Evolutionary conservation across 2,329 filamentous ascomycete genomes (phyloP).

Genomic region (Aureobasidium sp.): DNA sequence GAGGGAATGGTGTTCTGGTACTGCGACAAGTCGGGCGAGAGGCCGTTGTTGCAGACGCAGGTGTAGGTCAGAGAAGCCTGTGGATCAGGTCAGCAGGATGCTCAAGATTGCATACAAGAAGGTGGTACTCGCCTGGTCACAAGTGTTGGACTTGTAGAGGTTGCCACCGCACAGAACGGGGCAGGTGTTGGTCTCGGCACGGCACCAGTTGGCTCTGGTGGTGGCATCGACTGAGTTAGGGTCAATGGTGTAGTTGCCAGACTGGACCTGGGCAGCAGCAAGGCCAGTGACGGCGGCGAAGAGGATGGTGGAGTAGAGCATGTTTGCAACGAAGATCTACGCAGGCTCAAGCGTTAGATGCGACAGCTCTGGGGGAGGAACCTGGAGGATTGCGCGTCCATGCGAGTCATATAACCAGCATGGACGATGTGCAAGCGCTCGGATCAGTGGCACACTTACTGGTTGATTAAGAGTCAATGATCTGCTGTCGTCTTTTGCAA

Average conservation of each 20-base stretch:
- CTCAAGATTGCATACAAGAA: neutral
- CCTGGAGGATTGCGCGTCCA: constrained; percentile 10
- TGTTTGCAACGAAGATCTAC: constrained; percentile 27
- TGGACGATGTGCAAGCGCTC: neutral
- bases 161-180: constrained; percentile 52
- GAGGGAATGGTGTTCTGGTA: constrained; percentile 55
- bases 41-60: constrained; percentile 53
- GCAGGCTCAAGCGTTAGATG: constrained; percentile 13
- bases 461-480: constrained; percentile 9
- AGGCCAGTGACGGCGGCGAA: constrained; percentile 41
- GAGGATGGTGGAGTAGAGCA: constrained; percentile 44
- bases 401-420: neutral
- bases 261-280: constrained; percentile 37
- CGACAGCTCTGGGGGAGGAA: neutral
- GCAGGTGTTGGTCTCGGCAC: constrained; percentile 53
- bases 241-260: constrained; percentile 34
- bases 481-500: neutral
- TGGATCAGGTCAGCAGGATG: constrained; percentile 17
- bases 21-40: constrained; percentile 46
- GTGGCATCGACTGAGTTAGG: constrained; percentile 33
- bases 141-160: constrained; percentile 42
- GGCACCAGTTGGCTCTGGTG: constrained; percentile 48
- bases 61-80: constrained; percentile 44
- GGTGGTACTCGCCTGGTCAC: constrained; percentile 47
- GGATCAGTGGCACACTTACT: neutral